phyloP scores from a whole-genome alignment of 23 red algal species.

The Chondrus crispus region DNA sequence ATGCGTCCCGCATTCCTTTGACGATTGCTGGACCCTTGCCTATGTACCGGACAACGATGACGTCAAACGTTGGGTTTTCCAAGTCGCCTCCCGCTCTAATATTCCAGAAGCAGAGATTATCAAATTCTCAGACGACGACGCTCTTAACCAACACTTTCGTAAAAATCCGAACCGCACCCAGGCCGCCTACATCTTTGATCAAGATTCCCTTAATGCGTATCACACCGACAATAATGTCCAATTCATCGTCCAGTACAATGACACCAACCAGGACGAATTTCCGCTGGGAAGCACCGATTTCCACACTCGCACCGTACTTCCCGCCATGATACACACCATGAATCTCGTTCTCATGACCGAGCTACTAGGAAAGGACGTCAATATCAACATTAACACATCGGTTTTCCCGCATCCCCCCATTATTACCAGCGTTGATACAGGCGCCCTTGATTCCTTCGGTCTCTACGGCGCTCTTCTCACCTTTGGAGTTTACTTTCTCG shows the following conservation, averaged over 20 bases:
- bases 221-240: slow-evolving; percentile 50
- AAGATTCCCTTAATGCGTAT: slow-evolving; percentile 57
- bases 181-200: slow-evolving; percentile 93
- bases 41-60: slow-evolving; percentile 25
- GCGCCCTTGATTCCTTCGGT: slow-evolving; percentile 59
- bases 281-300: slow-evolving; percentile 46
- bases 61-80: slow-evolving; percentile 19
- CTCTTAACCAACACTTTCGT: slow-evolving; percentile 59
- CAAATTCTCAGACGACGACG: slow-evolving; percentile 30
- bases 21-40: slow-evolving; percentile 43
- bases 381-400: slow-evolving; percentile 59
- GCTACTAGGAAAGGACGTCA: slow-evolving; percentile 14
- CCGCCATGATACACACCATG: slow-evolving; percentile 85
- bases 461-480: slow-evolving; percentile 69
- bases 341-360: slow-evolving; percentile 76
- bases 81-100: not conserved
- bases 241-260: slow-evolving; percentile 90
- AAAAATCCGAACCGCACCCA: slow-evolving; percentile 76
- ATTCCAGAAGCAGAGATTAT: slow-evolving; percentile 40
- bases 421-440: not conserved
- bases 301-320: slow-evolving; percentile 51
- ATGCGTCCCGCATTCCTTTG: slow-evolving; percentile 47
- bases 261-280: slow-evolving; percentile 73
- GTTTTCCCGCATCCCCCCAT: slow-evolving; percentile 88
- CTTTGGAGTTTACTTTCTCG: slow-evolving; percentile 75